These are phyloP conservation scores for Maudiozyma humilis DNA, from an alignment of 1,139 yeast species.

Conservation along the genomic window DNA sequence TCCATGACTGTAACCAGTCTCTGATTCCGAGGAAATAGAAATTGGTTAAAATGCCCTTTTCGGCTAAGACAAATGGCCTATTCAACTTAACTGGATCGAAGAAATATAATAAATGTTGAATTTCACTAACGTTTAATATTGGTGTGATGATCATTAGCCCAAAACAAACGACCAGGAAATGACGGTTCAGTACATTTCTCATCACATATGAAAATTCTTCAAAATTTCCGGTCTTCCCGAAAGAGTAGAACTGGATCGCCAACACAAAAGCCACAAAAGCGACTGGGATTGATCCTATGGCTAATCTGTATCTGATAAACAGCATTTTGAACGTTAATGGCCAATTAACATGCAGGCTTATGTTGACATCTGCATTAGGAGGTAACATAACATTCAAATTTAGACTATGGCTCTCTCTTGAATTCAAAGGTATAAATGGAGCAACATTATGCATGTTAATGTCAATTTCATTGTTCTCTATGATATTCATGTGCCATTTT, in stretches of 20 bases:
- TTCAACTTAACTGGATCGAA: constrained; percentile 53
- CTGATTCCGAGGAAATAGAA: constrained; percentile 59
- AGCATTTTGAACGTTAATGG: constrained; percentile 39
- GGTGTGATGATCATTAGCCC: constrained; percentile 36
- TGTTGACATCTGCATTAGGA: constrained; percentile 27
- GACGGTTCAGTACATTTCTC: constrained; percentile 27
- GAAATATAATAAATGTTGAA: constrained; percentile 33
- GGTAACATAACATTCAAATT: constrained; percentile 24
- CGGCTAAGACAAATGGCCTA: constrained; percentile 20
- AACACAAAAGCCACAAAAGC: constrained; percentile 40
- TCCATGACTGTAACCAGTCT: constrained; percentile 46
- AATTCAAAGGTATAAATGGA: constrained; percentile 59
- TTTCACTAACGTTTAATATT: constrained; percentile 26
- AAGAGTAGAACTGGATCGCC: constrained; percentile 40
- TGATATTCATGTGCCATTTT: constrained; percentile 60
- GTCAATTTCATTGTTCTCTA: constrained; percentile 30
- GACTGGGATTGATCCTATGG: constrained; percentile 51
- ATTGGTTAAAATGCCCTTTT: constrained; percentile 31
- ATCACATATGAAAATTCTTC: constrained; percentile 47
- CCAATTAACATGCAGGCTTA: constrained; percentile 14
- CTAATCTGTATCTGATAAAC: constrained; percentile 55
- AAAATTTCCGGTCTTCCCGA: constrained; percentile 37
- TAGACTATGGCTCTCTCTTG: constrained; percentile 16
- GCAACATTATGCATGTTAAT: constrained; percentile 64
- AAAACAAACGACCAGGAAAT: constrained; percentile 16